phyloP scores from a whole-genome alignment of 345 rosid species.

The Eucalyptus guilfoylei region DNA sequence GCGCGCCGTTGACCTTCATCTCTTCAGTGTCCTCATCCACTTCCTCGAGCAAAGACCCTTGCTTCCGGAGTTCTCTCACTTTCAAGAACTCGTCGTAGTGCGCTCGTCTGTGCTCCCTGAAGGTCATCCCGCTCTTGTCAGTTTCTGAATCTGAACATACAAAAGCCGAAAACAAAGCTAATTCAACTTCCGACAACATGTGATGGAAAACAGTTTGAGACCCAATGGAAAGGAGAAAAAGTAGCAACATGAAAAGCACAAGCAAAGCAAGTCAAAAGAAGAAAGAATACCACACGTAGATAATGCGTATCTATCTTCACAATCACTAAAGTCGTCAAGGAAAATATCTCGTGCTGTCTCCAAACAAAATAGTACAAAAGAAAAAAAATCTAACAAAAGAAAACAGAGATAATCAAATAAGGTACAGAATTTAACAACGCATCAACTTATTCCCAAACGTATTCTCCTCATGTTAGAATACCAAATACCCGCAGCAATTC shows the following conservation, averaged over 20 bases:
- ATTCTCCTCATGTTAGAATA: neutral
- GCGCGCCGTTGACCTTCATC: slow-evolving; percentile 1
- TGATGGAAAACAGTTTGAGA: neutral
- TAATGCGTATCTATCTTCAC: neutral
- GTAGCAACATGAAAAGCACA: neutral
- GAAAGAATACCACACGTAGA: neutral
- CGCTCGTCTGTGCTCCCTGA: slow-evolving; percentile 69
- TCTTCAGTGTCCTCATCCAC: slow-evolving; percentile 37
- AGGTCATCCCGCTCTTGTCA: slow-evolving; percentile 26
- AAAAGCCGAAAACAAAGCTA: neutral
- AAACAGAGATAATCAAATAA: neutral
- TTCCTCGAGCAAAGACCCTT: slow-evolving; percentile 57
- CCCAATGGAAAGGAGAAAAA: neutral
- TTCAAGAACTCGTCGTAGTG: slow-evolving; percentile 85
- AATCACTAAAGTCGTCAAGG: neutral
- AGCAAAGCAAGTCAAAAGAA: neutral
- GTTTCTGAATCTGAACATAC: slow-evolving; percentile 22
- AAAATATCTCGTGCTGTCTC: neutral
- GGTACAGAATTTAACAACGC: neutral
- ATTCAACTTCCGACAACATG: neutral
- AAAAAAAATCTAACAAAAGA: neutral
- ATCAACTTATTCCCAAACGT: neutral
- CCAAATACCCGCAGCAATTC: neutral
- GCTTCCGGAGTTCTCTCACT: slow-evolving; percentile 62
- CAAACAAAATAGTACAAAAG: neutral